Conservation (phyloP, 2,329 filamentous ascomycete species). For the Scytalidium sp. region DNA sequence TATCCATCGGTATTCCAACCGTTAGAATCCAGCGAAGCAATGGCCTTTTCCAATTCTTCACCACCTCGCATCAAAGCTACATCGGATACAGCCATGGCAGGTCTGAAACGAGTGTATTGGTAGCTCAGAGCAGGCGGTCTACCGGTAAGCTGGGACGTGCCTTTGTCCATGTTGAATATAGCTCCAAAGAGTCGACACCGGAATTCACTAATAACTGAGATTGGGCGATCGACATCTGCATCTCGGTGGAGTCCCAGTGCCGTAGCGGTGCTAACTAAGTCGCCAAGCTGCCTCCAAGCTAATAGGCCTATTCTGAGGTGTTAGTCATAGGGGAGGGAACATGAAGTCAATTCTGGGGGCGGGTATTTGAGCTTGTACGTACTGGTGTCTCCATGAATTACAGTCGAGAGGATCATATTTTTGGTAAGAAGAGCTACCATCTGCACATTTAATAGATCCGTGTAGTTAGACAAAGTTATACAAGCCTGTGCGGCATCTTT, state of each 20-base stretch:
- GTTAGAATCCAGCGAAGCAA: slow-evolving; percentile 39
- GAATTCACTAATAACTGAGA: slow-evolving; percentile 32
- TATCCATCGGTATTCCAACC: slow-evolving; percentile 50
- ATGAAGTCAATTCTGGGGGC: background rate
- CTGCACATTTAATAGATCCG: slow-evolving; percentile 34
- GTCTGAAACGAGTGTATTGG: slow-evolving; percentile 50
- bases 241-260: slow-evolving; percentile 26
- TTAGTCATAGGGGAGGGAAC: background rate
- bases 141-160: slow-evolving; percentile 48
- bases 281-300: slow-evolving; percentile 35
- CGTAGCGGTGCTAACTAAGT: slow-evolving; percentile 30
- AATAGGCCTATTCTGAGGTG: slow-evolving; percentile 25
- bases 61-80: slow-evolving; percentile 41
- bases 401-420: slow-evolving; percentile 33
- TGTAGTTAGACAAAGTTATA: slow-evolving; percentile 31
- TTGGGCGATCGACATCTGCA: slow-evolving; percentile 10
- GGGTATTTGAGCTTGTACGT: slow-evolving; percentile 15
- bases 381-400: slow-evolving; percentile 39
- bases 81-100: slow-evolving; percentile 53
- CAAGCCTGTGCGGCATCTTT: slow-evolving; percentile 31
- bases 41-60: slow-evolving; percentile 34
- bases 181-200: slow-evolving; percentile 31
- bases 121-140: slow-evolving; percentile 50
- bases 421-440: slow-evolving; percentile 35
- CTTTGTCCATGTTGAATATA: slow-evolving; percentile 46